phyloP scores from a whole-genome alignment of 2,329 filamentous ascomycete species.

The Aspergillus latus region DNA sequence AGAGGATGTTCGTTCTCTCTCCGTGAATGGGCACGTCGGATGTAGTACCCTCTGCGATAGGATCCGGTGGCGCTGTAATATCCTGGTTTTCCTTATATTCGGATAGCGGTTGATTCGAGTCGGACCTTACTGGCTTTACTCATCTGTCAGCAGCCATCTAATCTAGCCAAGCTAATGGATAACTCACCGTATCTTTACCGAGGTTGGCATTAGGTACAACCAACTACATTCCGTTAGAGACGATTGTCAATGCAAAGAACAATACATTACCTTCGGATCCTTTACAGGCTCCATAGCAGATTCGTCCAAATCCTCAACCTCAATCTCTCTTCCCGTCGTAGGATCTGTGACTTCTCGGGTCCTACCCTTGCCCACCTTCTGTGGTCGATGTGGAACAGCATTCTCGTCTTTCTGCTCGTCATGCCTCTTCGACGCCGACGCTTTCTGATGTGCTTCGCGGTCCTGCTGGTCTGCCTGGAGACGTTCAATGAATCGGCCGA shows the following conservation, averaged over 20 bases:
- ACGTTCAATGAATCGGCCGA: constrained; percentile 76
- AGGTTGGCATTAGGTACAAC: constrained; percentile 90
- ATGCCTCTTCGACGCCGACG: constrained; percentile 11
- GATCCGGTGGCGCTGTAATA: constrained; percentile 85
- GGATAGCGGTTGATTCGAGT: constrained; percentile 67
- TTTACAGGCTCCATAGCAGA: constrained; percentile 69
- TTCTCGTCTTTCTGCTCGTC: constrained; percentile 40
- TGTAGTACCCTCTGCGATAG: constrained; percentile 75
- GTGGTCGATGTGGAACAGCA: constrained; percentile 53
- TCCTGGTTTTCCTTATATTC: constrained; percentile 87
- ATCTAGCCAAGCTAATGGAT: background rate
- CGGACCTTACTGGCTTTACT: constrained; percentile 63
- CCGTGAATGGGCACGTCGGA: constrained; percentile 94
- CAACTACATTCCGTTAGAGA: constrained; percentile 50
- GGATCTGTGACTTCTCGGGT: constrained; percentile 75
- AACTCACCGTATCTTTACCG: constrained; percentile 63
- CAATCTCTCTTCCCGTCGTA: constrained; percentile 79
- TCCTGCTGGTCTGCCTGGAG: constrained; percentile 77
- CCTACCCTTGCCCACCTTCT: constrained; percentile 44
- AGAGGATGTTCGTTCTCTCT: constrained; percentile 94
- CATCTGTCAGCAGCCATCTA: constrained; percentile 8
- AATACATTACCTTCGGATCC: constrained; percentile 62
- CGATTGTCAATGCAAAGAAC: background rate
- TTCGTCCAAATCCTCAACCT: constrained; percentile 77
- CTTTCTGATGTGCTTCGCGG: constrained; percentile 53